Base-by-base conservation (phyloP, 2,329 filamentous ascomycete species). In the Grosmannia penicillata region DNA sequence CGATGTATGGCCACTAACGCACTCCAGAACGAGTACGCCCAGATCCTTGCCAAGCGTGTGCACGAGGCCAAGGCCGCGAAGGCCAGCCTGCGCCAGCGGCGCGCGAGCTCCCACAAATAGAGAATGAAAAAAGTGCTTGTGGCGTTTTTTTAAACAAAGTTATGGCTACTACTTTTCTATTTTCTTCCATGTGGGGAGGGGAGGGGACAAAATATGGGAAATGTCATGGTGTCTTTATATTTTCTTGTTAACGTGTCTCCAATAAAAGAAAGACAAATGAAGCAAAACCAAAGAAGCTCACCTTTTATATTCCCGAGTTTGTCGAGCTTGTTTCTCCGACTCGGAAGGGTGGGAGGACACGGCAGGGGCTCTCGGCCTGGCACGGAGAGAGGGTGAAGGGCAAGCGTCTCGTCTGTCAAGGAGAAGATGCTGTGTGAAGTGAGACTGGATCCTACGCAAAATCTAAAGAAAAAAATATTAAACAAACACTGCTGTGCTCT, bases 1-100 rank as follows among this genome's bases (percentile, higher is more conserved):
- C 22, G 6, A 26, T n/a, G n/a, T n/a, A n/a, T n/a, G n/a, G 19
- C 25, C 49, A 49, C 62, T 66, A 55, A 69, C 53, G 45, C 37
- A 10, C n/a, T 18, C 8, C 54, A 96, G 89, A 87, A 84, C 72
- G 91, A 98, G 71, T 98, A 98, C 68, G 80, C 87, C 55, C 78
- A 89, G 68, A 68, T 96, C 65, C 77, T 98, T 49, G 85, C 91
- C 72, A 93, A 91, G 82, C 91, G 91, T 71, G 84, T 96, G 58
- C 72, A 78, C 61, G 91, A 98, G 74, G 82, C 86, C 72, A 94
- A 95, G 78, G 72, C 82, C 61, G 79, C 81, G 68, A 89, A 91
- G 74, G 79, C 78, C 56, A 89, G 96, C 70, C 71, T 81, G 65
- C 84, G 86, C 73, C 96, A 96, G 86, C 80, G 91, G 64, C 78